phyloP scores from a whole-genome alignment of 805 yeast species.

The Starmera amethionina region DNA sequence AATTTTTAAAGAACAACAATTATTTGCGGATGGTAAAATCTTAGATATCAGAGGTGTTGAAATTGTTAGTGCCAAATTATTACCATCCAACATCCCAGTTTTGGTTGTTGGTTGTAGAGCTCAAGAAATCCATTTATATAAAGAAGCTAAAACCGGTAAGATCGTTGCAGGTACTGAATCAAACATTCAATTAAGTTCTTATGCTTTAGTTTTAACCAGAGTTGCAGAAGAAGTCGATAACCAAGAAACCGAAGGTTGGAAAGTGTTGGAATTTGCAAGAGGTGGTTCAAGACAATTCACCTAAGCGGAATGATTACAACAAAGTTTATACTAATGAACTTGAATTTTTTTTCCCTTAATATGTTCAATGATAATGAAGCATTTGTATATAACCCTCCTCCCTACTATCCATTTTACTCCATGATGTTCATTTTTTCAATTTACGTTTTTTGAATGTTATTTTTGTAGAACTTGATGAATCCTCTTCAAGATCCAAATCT shows the following conservation, averaged over 20 bases:
- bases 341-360: neutral
- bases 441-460: conserved; percentile 15
- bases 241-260: conserved; percentile 94
- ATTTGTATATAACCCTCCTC: neutral
- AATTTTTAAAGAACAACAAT: conserved; percentile 82
- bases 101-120: conserved; percentile 92
- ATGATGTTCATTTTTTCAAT: conserved; percentile 1
- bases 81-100: conserved; percentile 89
- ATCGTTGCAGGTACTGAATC: conserved; percentile 94
- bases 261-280: conserved; percentile 85
- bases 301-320: neutral
- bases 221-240: conserved; percentile 87
- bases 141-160: conserved; percentile 86
- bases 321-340: too few relatives aligned
- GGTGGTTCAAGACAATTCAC: conserved; percentile 80
- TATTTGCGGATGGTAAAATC: conserved; percentile 84
- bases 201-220: conserved; percentile 93
- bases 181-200: conserved; percentile 84
- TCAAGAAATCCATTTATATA: conserved; percentile 86
- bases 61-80: conserved; percentile 73
- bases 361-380: neutral
- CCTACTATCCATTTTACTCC: neutral
- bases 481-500: conserved; percentile 6
- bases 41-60: conserved; percentile 94
- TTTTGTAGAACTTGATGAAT: neutral